Percentiles rank a stretch among this genome's conserved stretches.
phyloP scores from a whole-genome alignment of 352 stramenopile species.

The Phytophthora tentaculata region DNA sequence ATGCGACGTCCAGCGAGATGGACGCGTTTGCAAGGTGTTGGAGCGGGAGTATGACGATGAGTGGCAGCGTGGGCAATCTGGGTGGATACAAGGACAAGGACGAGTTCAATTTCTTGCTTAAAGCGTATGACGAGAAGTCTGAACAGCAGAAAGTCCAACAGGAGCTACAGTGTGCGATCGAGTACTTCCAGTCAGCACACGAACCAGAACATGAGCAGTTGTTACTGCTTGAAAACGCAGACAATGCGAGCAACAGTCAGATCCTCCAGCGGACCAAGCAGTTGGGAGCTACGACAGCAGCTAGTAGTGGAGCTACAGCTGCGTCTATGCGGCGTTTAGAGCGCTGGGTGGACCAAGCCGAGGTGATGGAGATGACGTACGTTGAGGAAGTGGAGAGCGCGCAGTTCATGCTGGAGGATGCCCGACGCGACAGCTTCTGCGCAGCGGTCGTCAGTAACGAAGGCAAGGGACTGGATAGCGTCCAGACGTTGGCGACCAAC shows the following conservation, averaged over 20 bases:
- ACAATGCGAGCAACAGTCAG: slow-evolving; percentile 34
- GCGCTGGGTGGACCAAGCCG: slow-evolving; percentile 64
- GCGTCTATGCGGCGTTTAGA: slow-evolving; percentile 62
- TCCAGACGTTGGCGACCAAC: slow-evolving; percentile 65
- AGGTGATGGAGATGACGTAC: slow-evolving; percentile 75
- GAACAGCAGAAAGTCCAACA: slow-evolving; percentile 61
- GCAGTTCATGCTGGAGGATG: slow-evolving; percentile 73
- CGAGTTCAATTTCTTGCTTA: slow-evolving; percentile 72
- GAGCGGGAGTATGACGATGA: slow-evolving; percentile 51
- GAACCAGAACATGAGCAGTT: slow-evolving; percentile 46
- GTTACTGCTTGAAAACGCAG: slow-evolving; percentile 31
- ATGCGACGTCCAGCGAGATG: slow-evolving; percentile 31
- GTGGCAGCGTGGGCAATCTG: slow-evolving; percentile 34
- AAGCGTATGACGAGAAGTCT: slow-evolving; percentile 68
- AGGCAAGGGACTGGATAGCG: slow-evolving; percentile 62
- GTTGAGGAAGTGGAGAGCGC: slow-evolving; percentile 75
- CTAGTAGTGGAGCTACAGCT: slow-evolving; percentile 28
- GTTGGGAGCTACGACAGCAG: slow-evolving; percentile 23
- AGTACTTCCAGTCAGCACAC: slow-evolving; percentile 39
- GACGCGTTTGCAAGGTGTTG: slow-evolving; percentile 40
- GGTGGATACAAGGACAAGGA: slow-evolving; percentile 50
- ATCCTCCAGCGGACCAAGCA: slow-evolving; percentile 35
- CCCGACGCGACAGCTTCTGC: slow-evolving; percentile 69
- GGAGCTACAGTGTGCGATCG: slow-evolving; percentile 55
- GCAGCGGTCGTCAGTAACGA: slow-evolving; percentile 62